Conservation (phyloP, 371 early-diverging fungal genomes). For the Coemansia sp. region DNA sequence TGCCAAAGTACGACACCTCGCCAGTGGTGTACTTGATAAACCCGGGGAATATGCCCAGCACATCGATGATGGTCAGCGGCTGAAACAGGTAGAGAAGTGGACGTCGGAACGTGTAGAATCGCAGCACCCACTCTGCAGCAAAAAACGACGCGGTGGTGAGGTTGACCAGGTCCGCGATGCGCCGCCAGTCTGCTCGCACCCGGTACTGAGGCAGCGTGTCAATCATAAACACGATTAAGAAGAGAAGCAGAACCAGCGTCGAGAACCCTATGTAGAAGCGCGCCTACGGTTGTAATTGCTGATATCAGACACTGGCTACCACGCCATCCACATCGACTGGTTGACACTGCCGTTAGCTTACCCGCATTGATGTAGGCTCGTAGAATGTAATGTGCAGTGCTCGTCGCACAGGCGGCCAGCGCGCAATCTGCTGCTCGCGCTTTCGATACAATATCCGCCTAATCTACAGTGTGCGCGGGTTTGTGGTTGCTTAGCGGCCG, state of each 20-base stretch:
- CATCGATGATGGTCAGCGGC: conserved; percentile 38
- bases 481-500: background rate
- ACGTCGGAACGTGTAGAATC: conserved; percentile 35
- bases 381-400: conserved; percentile 38
- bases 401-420: conserved; percentile 27
- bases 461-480: conserved; percentile 16
- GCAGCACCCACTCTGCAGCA: conserved; percentile 42
- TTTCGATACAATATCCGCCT: conserved; percentile 26
- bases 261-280: conserved; percentile 40
- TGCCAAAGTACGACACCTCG: conserved; percentile 12
- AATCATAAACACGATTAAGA: conserved; percentile 49
- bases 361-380: conserved; percentile 44
- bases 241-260: conserved; percentile 32
- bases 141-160: conserved; percentile 36
- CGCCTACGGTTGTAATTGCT: conserved; percentile 15
- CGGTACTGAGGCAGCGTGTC: conserved; percentile 48
- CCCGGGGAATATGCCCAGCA: conserved; percentile 37
- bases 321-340: too few relatives aligned
- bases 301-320: background rate
- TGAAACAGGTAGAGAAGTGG: conserved; percentile 23
- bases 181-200: conserved; percentile 26
- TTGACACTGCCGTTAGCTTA: conserved; percentile 4
- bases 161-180: conserved; percentile 27
- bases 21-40: conserved; percentile 21
- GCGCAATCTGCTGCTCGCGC: conserved; percentile 27